Evolutionary conservation across 208 protist species (phyloP), one percentile per base, ranked within the genome.

Genomic region (Borovskyia barvae): DNA sequence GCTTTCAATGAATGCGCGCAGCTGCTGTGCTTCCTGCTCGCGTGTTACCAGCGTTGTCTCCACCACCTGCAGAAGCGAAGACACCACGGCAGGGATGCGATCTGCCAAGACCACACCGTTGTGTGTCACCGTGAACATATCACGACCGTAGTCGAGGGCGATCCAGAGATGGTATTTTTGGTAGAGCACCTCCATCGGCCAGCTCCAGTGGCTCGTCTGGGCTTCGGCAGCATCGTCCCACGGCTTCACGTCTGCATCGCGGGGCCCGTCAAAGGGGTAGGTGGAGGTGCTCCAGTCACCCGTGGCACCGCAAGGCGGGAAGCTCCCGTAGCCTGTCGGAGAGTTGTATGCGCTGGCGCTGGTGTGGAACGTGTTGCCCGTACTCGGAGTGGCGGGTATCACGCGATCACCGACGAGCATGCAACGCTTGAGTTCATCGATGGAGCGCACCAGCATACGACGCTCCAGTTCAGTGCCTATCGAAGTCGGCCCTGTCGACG

Each of bases 121-220:
- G 43, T 69, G 58, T 19, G 78, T 90, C 41, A 92, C 77, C 62
- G 64, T 68, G 58, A 90, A 93, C 25, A 72, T 81, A 24, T 75
- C 71, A 15, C 74, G 47, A 3, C 75, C 72, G 72, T 93, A 88
- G 66, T 95, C 90, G 39, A 93, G 66, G 1, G 77, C 83, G 42
- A 92, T 65, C 48, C 84, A 75, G 14, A 93, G 22, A 57, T 91
- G 81, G 60, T 95, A 93, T 17, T 56, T 59, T 54, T 95, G 90
- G 46, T 92, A 93, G 1, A 95, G 72, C 14, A 75, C 66, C 66
- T 93, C 86, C 26, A 91, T 74, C 28, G 85, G 86, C 82, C 85
- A 91, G 51, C 59, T 82, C 87, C 87, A 95, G 43, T 82, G 45
- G 52, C 56, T 84, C 26, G 66, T 55, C 42, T 79, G 66, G 64